These are phyloP conservation scores for Solanum pennellii DNA, from an alignment of 257 asterid genomes.

Conservation along the genomic window DNA sequence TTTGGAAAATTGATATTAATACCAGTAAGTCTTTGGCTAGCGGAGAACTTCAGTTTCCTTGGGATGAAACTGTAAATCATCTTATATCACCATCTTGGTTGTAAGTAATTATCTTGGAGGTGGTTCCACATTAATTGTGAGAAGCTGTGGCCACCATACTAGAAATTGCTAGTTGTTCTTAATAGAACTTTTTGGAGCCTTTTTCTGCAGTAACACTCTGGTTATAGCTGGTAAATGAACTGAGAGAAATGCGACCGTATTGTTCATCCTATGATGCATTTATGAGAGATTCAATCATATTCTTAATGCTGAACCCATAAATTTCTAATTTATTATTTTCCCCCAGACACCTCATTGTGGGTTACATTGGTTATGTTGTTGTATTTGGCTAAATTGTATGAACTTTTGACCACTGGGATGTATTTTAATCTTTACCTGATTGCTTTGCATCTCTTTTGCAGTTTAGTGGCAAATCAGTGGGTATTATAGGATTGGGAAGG, in stretches of 20 bases:
- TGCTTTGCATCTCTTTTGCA: slow-evolving; percentile 15
- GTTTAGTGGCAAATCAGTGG: slow-evolving; percentile 73
- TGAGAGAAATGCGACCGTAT: not conserved
- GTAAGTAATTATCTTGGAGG: not conserved
- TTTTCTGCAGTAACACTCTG: not conserved
- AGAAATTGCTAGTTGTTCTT: not conserved
- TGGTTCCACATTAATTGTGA: not conserved
- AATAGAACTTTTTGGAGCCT: not conserved
- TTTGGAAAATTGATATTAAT: not conserved
- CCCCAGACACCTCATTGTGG: not conserved
- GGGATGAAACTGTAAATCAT: not conserved
- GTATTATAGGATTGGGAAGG: slow-evolving; percentile 72
- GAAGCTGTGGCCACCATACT: not conserved
- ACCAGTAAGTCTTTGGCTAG: not conserved
- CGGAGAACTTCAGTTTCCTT: not conserved
- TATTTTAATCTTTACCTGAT: not conserved
- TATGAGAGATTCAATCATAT: not conserved
- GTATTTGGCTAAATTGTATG: not conserved
- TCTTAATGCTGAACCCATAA: not conserved
- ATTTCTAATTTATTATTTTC: not conserved
- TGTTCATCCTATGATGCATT: not conserved
- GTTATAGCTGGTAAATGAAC: not conserved
- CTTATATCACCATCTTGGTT: not conserved
- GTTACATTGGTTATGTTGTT: not conserved
- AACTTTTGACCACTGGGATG: not conserved